Base-by-base conservation (phyloP, 1,284 basidiomycete genomes). In the Quambalaria eucalypti region DNA sequence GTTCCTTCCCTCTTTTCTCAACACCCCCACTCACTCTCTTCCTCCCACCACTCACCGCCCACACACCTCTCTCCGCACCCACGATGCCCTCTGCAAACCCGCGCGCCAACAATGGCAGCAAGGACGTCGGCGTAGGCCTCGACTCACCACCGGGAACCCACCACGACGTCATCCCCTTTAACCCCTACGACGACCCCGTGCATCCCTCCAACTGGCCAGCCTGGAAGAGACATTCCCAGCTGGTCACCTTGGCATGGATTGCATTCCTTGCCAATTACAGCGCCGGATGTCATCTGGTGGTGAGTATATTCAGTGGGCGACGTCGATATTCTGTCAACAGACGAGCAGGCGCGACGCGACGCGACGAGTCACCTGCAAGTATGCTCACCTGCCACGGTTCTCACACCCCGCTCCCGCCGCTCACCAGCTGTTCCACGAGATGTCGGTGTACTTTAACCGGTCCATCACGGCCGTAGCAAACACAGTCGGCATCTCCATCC, bases 401-500 rank as follows among this genome's bases (percentile, higher is more conserved):
- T 21, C 25, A 2, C 42, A 23, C 19, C 21, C 12, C 21, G 6
- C 42, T 6, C 19, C n/a, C 3, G 14, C 44, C 44, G 23, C 42
- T 12, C 38, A 60, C 46, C 31, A 33, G n/a, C n/a, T 33, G 12
- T 60, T 58, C 59, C 65, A 61, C 14, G 57, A 59, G 36, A 57
- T 75, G 40, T 65, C 71, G n/a, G 48, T 54, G 2, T 54, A 56
- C 26, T 68, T 71, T 49, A 56, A 64, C 16, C 59, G 61, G 2
- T 56, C 62, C n/a, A 69, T 73, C 3, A 53, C 66, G 2, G 55
- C 63, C 4, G 70, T 69, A 8, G 71, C 76, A 28, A 73, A 77
- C 59, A 64, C 74, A 0, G 73, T 77, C 51, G 76, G 76, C 9
- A 76, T 76, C 60, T 61, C 59, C 23, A 66, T 77, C n/a, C 68